Evolutionary conservation across 306 rosid genomes (phyloP).

Genomic region (Cyamopsis tetragonoloba): DNA sequence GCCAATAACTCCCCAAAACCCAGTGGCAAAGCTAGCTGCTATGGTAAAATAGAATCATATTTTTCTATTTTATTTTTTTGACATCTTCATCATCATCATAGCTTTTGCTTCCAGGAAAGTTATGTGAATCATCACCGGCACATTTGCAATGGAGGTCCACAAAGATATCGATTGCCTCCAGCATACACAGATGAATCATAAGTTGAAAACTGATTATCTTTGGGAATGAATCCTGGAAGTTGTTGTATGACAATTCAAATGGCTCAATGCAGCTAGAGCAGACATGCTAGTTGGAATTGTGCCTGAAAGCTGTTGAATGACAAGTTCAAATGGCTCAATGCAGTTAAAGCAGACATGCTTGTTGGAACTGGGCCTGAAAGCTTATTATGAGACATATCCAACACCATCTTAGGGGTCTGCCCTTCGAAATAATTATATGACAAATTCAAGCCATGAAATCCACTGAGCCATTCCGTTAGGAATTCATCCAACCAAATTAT

Average conservation of each 20-base stretch:
- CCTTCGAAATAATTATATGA: not conserved
- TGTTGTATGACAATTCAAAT: not conserved
- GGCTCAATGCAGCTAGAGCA: not conserved
- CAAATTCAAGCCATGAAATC: not conserved
- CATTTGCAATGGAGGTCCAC: not conserved
- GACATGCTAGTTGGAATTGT: not conserved
- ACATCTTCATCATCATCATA: not conserved
- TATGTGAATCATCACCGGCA: not conserved
- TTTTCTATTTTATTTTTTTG: not conserved
- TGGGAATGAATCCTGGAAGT: not conserved
- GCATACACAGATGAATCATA: not conserved
- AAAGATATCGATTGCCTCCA: slow-evolving; percentile 7
- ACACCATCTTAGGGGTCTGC: not conserved
- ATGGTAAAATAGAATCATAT: slow-evolving; percentile 12
- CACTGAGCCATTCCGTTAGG: not conserved
- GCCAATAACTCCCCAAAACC: slow-evolving; percentile 15
- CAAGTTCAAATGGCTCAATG: no score
- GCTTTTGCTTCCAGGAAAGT: no score
- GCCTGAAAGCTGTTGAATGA: not conserved
- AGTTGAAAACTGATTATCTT: not conserved
- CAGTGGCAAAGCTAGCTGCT: slow-evolving; percentile 13
- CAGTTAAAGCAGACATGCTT: no score
- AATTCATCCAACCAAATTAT: not conserved
- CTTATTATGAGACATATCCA: not conserved
- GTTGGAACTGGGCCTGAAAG: no score